phyloP scores from a whole-genome alignment of 2,329 filamentous ascomycete genomes.

The Aspergillus pseudonomiae region DNA sequence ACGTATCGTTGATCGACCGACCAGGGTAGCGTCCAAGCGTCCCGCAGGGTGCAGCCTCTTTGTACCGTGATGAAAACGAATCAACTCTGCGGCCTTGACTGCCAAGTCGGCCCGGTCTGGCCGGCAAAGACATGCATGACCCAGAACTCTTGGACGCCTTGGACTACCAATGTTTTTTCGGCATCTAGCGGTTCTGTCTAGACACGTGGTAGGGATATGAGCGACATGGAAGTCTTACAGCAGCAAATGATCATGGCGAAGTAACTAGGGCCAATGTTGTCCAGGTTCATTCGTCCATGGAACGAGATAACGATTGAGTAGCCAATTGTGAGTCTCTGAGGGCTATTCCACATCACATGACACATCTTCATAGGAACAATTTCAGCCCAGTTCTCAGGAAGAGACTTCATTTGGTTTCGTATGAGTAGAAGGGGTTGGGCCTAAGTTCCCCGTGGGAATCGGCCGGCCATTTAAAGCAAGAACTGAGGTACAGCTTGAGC shows the following conservation, averaged over 20 bases:
- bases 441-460: background rate
- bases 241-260: too few relatives aligned
- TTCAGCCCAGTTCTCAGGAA: background rate
- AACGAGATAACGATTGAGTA: too few relatives aligned
- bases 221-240: background rate
- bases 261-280: too few relatives aligned
- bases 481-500: too few relatives aligned
- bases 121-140: background rate
- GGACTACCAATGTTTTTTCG: background rate
- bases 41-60: background rate
- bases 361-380: background rate
- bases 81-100: slow-evolving; percentile 13
- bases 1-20: background rate
- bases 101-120: slow-evolving; percentile 6
- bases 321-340: background rate
- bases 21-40: slow-evolving; percentile 2
- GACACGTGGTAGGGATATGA: background rate
- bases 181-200: background rate
- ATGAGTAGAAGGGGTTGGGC: background rate
- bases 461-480: background rate
- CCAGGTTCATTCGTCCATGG: too few relatives aligned
- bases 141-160: background rate
- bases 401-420: background rate
- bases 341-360: background rate
- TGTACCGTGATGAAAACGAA: background rate